Conservation (phyloP, 139 green algal species). For the Picochlorum sp. region DNA sequence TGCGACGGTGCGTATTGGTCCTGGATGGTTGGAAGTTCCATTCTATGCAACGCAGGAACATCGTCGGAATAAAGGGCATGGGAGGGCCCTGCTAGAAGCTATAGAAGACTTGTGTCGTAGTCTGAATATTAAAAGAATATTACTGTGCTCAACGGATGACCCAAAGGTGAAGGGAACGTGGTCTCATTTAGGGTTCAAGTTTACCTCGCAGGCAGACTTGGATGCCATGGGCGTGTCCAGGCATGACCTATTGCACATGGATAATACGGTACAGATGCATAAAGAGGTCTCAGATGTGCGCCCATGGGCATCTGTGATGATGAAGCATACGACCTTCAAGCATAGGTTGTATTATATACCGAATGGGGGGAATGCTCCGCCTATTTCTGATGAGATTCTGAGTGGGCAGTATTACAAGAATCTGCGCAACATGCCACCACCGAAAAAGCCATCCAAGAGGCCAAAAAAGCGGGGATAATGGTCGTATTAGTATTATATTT, state of each 20-base stretch:
- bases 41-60: slow-evolving; percentile 79
- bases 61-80: slow-evolving; percentile 59
- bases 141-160: slow-evolving; percentile 61
- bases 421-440: neutral
- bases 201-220: slow-evolving; percentile 58
- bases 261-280: slow-evolving; percentile 87
- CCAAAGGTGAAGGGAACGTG: slow-evolving; percentile 52
- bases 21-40: slow-evolving; percentile 77
- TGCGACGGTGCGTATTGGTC: slow-evolving; percentile 72
- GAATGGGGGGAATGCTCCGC: neutral
- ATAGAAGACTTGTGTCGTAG: slow-evolving; percentile 64
- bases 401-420: neutral
- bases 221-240: slow-evolving; percentile 57
- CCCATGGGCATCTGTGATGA: slow-evolving; percentile 43
- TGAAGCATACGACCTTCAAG: slow-evolving; percentile 53
- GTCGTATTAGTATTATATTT: neutral
- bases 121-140: slow-evolving; percentile 32
- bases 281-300: slow-evolving; percentile 50
- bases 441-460: slow-evolving; percentile 16
- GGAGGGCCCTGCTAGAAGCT: slow-evolving; percentile 74
- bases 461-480: neutral
- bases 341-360: slow-evolving; percentile 59
- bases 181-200: slow-evolving; percentile 73
- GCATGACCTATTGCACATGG: slow-evolving; percentile 83
- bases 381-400: slow-evolving; percentile 5